These are phyloP conservation scores for Fusarium newnesense DNA, from an alignment of 2,329 filamentous ascomycete genomes.

Conservation along the genomic window DNA sequence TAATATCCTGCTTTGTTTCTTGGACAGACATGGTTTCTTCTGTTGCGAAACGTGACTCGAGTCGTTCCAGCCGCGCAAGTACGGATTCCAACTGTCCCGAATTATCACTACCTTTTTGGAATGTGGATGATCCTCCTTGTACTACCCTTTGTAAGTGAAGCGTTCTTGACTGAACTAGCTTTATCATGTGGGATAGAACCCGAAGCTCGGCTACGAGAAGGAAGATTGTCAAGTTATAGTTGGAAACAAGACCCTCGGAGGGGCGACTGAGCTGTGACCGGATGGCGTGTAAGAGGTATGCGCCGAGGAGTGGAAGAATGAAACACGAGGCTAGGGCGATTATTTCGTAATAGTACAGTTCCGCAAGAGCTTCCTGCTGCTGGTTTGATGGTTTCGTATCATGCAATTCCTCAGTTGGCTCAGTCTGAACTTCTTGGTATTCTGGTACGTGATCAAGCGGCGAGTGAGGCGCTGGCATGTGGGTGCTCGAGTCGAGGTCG, in stretches of 20 bases:
- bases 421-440: conserved; percentile 43
- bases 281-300: conserved; percentile 84
- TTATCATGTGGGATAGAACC: conserved; percentile 83
- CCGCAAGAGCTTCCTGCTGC: conserved; percentile 59
- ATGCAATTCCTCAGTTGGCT: conserved; percentile 23
- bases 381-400: conserved; percentile 29
- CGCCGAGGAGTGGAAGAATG: conserved; percentile 78
- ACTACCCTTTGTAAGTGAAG: conserved; percentile 83
- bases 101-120: conserved; percentile 45
- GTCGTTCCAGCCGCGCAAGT: conserved; percentile 71
- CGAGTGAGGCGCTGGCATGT: conserved; percentile 27
- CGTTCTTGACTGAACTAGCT: conserved; percentile 81
- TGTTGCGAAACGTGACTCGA: conserved; percentile 66
- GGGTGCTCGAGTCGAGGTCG: conserved; percentile 50
- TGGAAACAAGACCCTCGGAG: conserved; percentile 87
- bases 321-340: conserved; percentile 83
- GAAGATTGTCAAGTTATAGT: conserved; percentile 94
- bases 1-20: conserved; percentile 47
- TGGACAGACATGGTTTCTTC: conserved; percentile 41
- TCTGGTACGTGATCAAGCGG: conserved; percentile 58
- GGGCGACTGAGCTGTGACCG: conserved; percentile 83
- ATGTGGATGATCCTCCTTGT: conserved; percentile 58
- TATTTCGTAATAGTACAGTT: conserved; percentile 80
- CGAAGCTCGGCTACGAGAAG: conserved; percentile 86
- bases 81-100: conserved; percentile 65